Conservation (phyloP, 148 eudicot genomes). For the Silene latifolia region DNA sequence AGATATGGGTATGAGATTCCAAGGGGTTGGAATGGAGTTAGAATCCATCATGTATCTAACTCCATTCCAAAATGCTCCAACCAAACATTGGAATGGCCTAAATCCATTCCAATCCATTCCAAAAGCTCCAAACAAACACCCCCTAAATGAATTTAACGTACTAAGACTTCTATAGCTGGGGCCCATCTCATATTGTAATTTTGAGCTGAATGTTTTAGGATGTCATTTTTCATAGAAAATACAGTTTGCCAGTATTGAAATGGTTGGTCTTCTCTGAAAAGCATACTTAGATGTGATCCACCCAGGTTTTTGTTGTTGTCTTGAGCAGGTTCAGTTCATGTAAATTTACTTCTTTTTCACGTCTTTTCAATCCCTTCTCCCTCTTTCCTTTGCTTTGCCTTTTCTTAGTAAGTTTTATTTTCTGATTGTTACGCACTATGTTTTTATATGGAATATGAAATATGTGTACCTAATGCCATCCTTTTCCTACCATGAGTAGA, state of each 20-base stretch:
- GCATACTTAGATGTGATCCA: neutral
- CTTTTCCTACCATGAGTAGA: conserved; percentile 32
- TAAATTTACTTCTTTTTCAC: neutral
- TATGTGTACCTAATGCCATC: neutral
- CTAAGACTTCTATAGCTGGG: neutral
- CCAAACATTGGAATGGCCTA: too few species aligned
- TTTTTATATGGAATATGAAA: neutral
- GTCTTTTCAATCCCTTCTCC: neutral
- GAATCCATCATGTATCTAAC: too few species aligned
- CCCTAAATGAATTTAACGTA: neutral
- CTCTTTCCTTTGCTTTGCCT: neutral
- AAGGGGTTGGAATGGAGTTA: too few species aligned
- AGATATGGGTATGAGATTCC: too few species aligned
- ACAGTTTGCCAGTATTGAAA: neutral
- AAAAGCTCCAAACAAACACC: too few species aligned
- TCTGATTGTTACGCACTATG: neutral
- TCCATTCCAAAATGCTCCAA: too few species aligned
- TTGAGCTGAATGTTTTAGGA: neutral
- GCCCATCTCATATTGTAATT: neutral
- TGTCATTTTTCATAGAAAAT: neutral
- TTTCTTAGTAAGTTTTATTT: neutral
- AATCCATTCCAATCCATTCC: too few species aligned
- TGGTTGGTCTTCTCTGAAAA: neutral
- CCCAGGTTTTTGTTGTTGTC: neutral
- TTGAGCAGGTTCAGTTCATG: neutral